Conservation (phyloP, 1,284 basidiomycete species). For the Inonotus hispidus region DNA sequence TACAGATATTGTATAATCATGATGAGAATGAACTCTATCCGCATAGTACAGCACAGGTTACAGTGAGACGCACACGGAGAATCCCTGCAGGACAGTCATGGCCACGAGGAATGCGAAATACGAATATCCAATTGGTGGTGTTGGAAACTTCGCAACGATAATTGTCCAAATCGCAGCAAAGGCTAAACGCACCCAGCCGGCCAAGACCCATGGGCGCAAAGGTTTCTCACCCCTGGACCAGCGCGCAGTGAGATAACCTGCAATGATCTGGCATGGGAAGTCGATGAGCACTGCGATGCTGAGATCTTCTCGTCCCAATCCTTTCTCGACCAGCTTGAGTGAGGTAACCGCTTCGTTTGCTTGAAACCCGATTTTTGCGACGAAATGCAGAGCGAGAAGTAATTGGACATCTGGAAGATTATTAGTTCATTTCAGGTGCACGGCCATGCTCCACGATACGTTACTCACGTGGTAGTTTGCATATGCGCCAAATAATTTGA, state of each 20-base stretch:
- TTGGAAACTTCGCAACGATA: conserved; percentile 85
- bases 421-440: not conserved
- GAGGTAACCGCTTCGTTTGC: conserved; percentile 92
- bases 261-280: conserved; percentile 96
- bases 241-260: conserved; percentile 93
- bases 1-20: conserved; percentile 27
- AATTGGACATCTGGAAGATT: conserved; percentile 75
- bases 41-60: not conserved
- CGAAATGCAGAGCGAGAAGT: conserved; percentile 82
- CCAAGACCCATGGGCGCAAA: conserved; percentile 83
- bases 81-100: conserved; percentile 82
- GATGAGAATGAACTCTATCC: conserved; percentile 2
- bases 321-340: conserved; percentile 96
- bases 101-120: conserved; percentile 82
- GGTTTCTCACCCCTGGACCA: conserved; percentile 81
- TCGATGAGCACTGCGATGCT: conserved; percentile 94
- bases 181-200: conserved; percentile 83
- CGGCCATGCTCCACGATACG: not conserved
- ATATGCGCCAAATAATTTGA: conserved; percentile 91
- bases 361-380: conserved; percentile 95
- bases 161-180: conserved; percentile 74
- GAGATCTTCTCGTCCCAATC: conserved; percentile 91
- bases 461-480: conserved; percentile 79
- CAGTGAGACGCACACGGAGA: conserved; percentile 63
- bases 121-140: conserved; percentile 61